Base-by-base conservation (phyloP, 768 basidiomycete species). In the Baorangia bicolor region DNA sequence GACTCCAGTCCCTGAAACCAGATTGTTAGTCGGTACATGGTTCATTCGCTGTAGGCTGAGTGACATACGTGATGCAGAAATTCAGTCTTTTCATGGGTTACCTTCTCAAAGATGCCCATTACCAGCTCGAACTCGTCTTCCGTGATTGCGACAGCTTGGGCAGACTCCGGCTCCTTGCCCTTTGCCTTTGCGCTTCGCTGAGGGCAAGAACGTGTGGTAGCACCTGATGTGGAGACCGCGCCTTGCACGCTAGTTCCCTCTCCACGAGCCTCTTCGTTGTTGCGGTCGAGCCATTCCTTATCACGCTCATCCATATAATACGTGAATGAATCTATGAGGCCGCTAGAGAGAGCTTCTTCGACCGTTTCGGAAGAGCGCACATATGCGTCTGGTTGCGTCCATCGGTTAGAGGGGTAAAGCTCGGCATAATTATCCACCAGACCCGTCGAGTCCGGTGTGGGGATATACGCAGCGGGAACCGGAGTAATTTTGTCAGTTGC, bases 271-370 rank as follows among this genome's bases (percentile, higher is more conserved):
- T 88, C 84, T 65, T 88, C 87, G 64, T 98, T 97, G 67, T 92
- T 93, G 73, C 85, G 88, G 63, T 91, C 88, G 31, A 99, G 81
- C 96, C 96, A 99, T 60, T 90, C 89, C 65, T 89, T 86, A 75
- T 98, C 96, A 18, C 89, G 87, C 71, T 98, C 97, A 64, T 99
- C 96, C 90, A 98, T 91, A 60, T 85, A 91, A 67, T 98, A 98
- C 2, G 86, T 85, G 73, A 89, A 89, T 0, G 89, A 88, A 62
- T 88, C 85, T 31, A 82, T 74, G 53, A 94, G 81, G 12, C 82
- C 84, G 59, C 75, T 78, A 5, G 71, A 70, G 61, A 79, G 76
- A 10, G 83, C 77, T 61, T 94, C 93, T 63, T 98, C 97, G 60
- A 90, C 85, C 4, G 90, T 92, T 63, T 90, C 85, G 9, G 93